A percentile compares a stretch with the other conserved stretches of the same genome.
Evolutionary conservation across 371 early-diverging fungal species (phyloP).

Genomic region (Mucor racemosus): DNA sequence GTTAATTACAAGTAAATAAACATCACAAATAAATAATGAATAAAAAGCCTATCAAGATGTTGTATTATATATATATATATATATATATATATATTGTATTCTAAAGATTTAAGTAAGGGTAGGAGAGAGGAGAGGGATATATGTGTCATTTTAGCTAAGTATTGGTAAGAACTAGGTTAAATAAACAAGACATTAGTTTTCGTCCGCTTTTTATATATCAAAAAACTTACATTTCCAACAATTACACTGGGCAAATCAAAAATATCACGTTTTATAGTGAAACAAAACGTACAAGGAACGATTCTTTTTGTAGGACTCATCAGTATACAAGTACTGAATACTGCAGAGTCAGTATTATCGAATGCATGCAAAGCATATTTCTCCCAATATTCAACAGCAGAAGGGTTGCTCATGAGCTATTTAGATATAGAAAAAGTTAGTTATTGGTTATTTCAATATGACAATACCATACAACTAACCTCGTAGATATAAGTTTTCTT

Average conservation of each 20-base stretch:
- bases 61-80: background rate
- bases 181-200: background rate
- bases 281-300: slow-evolving; percentile 89
- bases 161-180: slow-evolving; percentile 34
- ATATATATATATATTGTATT: background rate
- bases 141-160: slow-evolving; percentile 23
- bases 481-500: slow-evolving; percentile 81
- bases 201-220: too few species aligned
- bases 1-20: background rate
- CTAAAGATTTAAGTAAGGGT: background rate
- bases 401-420: slow-evolving; percentile 86
- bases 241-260: slow-evolving; percentile 90
- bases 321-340: slow-evolving; percentile 80
- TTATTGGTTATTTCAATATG: background rate
- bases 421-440: background rate
- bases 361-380: slow-evolving; percentile 87
- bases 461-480: slow-evolving; percentile 31
- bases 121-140: background rate
- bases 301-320: slow-evolving; percentile 66
- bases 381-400: slow-evolving; percentile 93
- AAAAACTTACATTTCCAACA: slow-evolving; percentile 67
- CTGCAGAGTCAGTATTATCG: slow-evolving; percentile 83
- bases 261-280: slow-evolving; percentile 91
- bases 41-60: background rate
- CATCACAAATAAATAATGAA: background rate